Percentiles rank a stretch among this genome's conserved stretches.
These are phyloP conservation scores for Selaginella moellendorffii DNA, from an alignment of 75 land plant species.

Conservation along the genomic window DNA sequence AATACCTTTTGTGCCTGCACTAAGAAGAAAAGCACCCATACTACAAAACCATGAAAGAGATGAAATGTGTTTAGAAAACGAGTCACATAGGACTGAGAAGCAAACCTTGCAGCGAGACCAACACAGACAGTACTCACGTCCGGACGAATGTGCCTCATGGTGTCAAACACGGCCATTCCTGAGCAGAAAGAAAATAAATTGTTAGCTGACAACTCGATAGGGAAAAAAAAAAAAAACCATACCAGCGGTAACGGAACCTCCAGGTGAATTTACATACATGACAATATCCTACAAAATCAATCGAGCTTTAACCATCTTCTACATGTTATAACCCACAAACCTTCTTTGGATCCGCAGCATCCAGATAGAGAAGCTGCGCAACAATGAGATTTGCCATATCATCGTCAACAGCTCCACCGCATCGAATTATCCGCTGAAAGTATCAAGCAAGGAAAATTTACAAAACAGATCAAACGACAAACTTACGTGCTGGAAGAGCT, in stretches of 20 bases:
- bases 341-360: conserved; percentile 91
- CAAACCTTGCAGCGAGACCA: conserved; percentile 92
- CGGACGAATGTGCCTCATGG: conserved; percentile 91
- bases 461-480: too few species aligned
- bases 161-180: conserved; percentile 98
- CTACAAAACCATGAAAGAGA: conserved; percentile 88
- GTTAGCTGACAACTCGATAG: neutral
- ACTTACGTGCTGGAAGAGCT: conserved; percentile 87
- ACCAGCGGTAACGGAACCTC: conserved; percentile 99
- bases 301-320: neutral
- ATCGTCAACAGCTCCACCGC: conserved; percentile 95
- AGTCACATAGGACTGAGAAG: neutral
- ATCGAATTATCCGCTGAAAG: conserved; percentile 85
- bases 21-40: conserved; percentile 92
- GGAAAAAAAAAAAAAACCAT: conserved; percentile 8
- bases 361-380: conserved; percentile 89
- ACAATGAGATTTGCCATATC: conserved; percentile 97
- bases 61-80: conserved; percentile 35
- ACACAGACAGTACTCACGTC: conserved; percentile 98
- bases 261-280: conserved; percentile 97
- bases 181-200: neutral
- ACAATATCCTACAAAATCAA: conserved; percentile 62
- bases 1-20: conserved; percentile 87
- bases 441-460: too few species aligned
- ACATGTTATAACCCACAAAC: conserved; percentile 20